phyloP scores from a whole-genome alignment of 176 grass and related monocot genomes.

The Guadua angustifolia region DNA sequence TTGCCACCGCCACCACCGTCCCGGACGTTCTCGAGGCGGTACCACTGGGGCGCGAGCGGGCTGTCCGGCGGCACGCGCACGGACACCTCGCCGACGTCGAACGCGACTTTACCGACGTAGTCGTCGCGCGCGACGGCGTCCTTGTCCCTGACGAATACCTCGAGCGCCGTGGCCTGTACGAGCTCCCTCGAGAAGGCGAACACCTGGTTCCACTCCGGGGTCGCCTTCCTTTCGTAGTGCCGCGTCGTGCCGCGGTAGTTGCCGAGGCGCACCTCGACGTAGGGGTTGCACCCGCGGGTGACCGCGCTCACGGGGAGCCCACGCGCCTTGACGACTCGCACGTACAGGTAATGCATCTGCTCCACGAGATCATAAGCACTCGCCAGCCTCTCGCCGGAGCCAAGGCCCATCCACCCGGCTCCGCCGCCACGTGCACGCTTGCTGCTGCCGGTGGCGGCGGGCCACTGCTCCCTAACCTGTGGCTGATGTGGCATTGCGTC shows the following conservation, averaged over 20 bases:
- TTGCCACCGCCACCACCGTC: constrained; percentile 1
- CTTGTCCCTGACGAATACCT: constrained; percentile 67
- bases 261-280: constrained; percentile 71
- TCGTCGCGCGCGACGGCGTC: constrained; percentile 48
- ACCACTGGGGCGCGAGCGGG: constrained; percentile 85
- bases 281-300: constrained; percentile 53
- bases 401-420: constrained; percentile 29
- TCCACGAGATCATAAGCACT: constrained; percentile 85
- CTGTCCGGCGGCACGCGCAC: constrained; percentile 78
- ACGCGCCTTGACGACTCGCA: constrained; percentile 74
- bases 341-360: constrained; percentile 75
- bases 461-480: constrained; percentile 54
- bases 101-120: constrained; percentile 59
- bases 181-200: constrained; percentile 77
- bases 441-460: constrained; percentile 20
- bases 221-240: constrained; percentile 40
- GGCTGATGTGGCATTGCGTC: constrained; percentile 30
- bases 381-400: constrained; percentile 53
- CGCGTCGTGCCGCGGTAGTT: constrained; percentile 62
- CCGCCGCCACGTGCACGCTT: not conserved
- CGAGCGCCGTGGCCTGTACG: constrained; percentile 63
- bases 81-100: constrained; percentile 71
- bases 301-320: constrained; percentile 49
- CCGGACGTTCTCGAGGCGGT: constrained; percentile 44
- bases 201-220: constrained; percentile 75